Conservation (phyloP, 1,284 basidiomycete species). For the Boletus mariae region DNA sequence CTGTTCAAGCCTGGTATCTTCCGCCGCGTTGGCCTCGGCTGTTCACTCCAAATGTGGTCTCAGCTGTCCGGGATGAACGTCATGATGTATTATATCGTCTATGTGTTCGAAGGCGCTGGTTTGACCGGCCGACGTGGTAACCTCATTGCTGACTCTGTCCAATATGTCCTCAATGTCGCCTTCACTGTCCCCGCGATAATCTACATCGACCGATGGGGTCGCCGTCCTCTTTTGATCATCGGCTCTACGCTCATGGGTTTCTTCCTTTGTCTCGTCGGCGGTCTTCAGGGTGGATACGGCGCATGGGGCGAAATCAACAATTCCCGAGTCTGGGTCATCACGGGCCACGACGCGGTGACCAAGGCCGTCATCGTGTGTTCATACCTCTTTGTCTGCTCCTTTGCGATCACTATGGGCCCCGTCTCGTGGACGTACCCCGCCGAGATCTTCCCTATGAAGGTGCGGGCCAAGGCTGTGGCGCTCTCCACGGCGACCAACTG, state of each 20-base stretch:
- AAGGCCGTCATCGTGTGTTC: slow-evolving; percentile 73
- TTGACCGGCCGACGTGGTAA: slow-evolving; percentile 66
- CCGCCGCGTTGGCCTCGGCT: slow-evolving; percentile 57
- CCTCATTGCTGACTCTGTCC: slow-evolving; percentile 73
- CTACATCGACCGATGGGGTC: slow-evolving; percentile 77
- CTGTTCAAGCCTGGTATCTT: slow-evolving; percentile 57
- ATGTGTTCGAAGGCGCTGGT: slow-evolving; percentile 75
- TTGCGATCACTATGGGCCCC: slow-evolving; percentile 75
- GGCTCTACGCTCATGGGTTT: slow-evolving; percentile 70
- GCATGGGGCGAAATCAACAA: slow-evolving; percentile 44
- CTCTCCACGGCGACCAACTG: slow-evolving; percentile 62
- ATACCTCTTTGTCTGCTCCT: slow-evolving; percentile 72
- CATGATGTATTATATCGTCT: slow-evolving; percentile 82
- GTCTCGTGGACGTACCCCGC: slow-evolving; percentile 69
- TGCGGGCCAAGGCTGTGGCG: slow-evolving; percentile 72
- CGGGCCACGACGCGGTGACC: slow-evolving; percentile 51
- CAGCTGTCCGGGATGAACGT: slow-evolving; percentile 61
- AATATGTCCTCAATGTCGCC: slow-evolving; percentile 75
- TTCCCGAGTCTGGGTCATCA: slow-evolving; percentile 57
- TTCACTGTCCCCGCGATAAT: slow-evolving; percentile 71
- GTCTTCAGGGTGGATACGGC: slow-evolving; percentile 66
- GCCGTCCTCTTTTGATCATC: slow-evolving; percentile 68
- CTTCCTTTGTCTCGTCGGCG: slow-evolving; percentile 75
- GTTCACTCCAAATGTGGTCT: slow-evolving; percentile 61
- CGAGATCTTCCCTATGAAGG: slow-evolving; percentile 66